Percentiles rank a stretch among this genome's conserved stretches.
Conservation (phyloP, 2,329 filamentous ascomycete genomes). For the Akanthomyces uredinophilus region DNA sequence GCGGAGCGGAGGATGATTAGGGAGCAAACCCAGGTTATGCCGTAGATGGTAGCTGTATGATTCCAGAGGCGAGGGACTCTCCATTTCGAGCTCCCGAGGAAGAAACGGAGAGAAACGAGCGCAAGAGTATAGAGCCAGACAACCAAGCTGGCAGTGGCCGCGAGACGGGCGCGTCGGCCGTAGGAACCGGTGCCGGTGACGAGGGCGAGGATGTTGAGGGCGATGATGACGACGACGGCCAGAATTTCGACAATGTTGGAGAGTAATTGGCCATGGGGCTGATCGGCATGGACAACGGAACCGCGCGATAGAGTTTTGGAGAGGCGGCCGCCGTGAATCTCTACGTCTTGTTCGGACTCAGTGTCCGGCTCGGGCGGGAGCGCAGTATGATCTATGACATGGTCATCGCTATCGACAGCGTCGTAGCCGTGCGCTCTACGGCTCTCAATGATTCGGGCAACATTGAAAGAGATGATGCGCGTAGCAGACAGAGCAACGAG, state of each 20-base stretch:
- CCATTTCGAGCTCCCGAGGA: slow-evolving; percentile 59
- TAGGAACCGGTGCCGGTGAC: slow-evolving; percentile 33
- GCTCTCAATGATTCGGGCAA: not conserved
- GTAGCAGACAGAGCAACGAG: slow-evolving; percentile 2
- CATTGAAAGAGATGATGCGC: slow-evolving; percentile 10
- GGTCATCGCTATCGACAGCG: not conserved
- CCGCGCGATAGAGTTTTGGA: slow-evolving; percentile 57
- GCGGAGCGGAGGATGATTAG: slow-evolving; percentile 78
- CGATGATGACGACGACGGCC: slow-evolving; percentile 66
- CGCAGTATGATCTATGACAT: slow-evolving; percentile 40
- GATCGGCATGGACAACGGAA: slow-evolving; percentile 67
- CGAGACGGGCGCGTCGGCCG: slow-evolving; percentile 46
- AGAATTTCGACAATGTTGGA: slow-evolving; percentile 70
- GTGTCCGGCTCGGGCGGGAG: slow-evolving; percentile 43
- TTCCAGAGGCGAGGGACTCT: slow-evolving; percentile 77
- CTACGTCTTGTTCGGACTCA: slow-evolving; percentile 44
- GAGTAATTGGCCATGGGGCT: slow-evolving; percentile 66
- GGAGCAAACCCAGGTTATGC: slow-evolving; percentile 72
- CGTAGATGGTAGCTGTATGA: slow-evolving; percentile 83
- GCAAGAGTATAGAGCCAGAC: slow-evolving; percentile 78
- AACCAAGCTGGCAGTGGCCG: slow-evolving; percentile 61
- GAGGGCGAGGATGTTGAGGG: slow-evolving; percentile 61
- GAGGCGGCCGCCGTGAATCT: slow-evolving; percentile 53
- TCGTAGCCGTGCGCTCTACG: not conserved
- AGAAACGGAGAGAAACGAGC: slow-evolving; percentile 68